A percentile compares a stretch with the other conserved stretches of the same genome.
phyloP scores from a whole-genome alignment of 1,284 basidiomycete species.

The Apiotrichum gracile region DNA sequence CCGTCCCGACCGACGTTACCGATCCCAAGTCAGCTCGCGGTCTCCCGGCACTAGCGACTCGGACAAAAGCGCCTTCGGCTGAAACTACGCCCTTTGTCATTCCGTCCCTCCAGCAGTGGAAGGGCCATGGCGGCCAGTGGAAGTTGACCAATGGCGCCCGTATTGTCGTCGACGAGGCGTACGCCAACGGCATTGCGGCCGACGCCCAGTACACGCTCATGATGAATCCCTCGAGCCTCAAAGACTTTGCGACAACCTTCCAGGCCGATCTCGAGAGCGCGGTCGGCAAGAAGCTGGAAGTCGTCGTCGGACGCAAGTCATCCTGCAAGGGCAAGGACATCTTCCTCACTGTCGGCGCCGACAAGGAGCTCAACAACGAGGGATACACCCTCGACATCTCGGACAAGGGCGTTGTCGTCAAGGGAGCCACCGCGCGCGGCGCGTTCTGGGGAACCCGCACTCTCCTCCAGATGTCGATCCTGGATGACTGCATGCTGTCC shows the following conservation, averaged over 20 bases:
- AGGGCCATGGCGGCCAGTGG: too few relatives aligned
- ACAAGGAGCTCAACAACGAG: neutral
- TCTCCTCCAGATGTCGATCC: neutral
- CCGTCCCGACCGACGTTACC: too few relatives aligned
- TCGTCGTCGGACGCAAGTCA: neutral
- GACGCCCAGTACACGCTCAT: neutral
- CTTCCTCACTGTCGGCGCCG: neutral
- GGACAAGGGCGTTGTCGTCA: neutral
- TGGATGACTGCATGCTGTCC: neutral
- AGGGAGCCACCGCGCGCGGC: neutral
- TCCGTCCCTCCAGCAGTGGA: too few relatives aligned
- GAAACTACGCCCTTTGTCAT: too few relatives aligned
- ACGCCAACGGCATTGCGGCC: neutral
- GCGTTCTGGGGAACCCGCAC: conserved; percentile 1
- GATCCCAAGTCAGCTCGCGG: too few relatives aligned
- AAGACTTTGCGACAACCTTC: neutral
- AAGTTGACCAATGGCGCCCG: too few relatives aligned
- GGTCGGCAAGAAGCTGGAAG: neutral
- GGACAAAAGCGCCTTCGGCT: too few relatives aligned
- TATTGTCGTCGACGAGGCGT: neutral
- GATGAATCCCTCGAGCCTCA: neutral
- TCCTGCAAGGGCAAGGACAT: neutral
- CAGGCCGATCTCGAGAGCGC: neutral
- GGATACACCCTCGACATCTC: neutral
- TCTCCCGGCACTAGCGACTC: too few relatives aligned